Base-by-base conservation (phyloP, 2,329 filamentous ascomycete genomes). In the Trichoderma gracile region DNA sequence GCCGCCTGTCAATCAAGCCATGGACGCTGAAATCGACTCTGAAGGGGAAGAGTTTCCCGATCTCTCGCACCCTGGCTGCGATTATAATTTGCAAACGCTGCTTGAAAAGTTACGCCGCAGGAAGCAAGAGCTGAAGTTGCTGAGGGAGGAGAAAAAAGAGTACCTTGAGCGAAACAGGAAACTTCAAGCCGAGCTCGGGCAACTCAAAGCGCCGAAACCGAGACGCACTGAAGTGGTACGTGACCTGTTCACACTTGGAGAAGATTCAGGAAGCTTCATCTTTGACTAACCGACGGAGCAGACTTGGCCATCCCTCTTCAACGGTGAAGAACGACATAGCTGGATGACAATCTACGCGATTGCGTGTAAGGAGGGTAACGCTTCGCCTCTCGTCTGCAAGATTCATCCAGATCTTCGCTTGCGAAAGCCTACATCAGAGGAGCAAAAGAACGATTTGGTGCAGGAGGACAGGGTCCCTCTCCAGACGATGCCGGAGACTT, bases 311-410 rank as follows among this genome's bases (percentile, higher is more conserved):
- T 38, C 50, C 19, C 21, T 25, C 3, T n/a, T 62, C 10, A 3
- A 38, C 15, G 33, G 8, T 19, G 1, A 19, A 15, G 14, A 3
- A 3, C 14, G 33, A 3, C 33, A 3, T 5, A 5, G 15, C n/a
- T 63, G 61, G 65, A 15, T 6, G 2, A 3, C 7, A 4, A 23
- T 60, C 19, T 66, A 66, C 25, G 47, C 19, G 19, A 6, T 19
- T 10, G 42, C 65, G 3, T 66, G 65, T 50, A 25, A 5, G 25
- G 65, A 66, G 53, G 61, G 65, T 23, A 66, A 66, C 30, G 46
- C 46, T 49, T 66, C 65, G 12, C 47, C 65, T 17, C 12, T 46
- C 4, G 23, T 49, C 10, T 17, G 7, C 5, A 66, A 66, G 17
- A 5, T 64, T 15, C 65, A 66, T 45, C 65, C 65, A 47, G 60